Conservation (phyloP, 257 asterid species). For the Orobanche coerulescens region DNA sequence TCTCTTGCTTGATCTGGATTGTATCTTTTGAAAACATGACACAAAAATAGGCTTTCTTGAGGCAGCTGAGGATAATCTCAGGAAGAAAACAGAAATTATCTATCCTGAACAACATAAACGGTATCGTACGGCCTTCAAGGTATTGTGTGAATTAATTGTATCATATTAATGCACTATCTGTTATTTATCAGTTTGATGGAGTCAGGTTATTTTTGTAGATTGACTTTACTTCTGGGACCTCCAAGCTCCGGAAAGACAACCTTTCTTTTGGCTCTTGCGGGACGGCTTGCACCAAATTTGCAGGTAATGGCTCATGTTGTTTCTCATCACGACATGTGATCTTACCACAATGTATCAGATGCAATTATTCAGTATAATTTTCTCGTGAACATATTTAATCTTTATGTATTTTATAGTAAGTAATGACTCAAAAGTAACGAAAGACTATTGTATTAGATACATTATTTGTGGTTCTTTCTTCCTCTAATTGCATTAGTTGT, state of each 20-base stretch:
- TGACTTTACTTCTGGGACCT: slow-evolving; percentile 78
- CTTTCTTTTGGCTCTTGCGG: slow-evolving; percentile 75
- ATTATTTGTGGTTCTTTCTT: neutral
- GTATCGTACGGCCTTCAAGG: slow-evolving; percentile 61
- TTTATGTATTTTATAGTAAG: neutral
- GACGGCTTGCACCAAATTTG: slow-evolving; percentile 50
- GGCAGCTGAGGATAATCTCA: slow-evolving; percentile 48
- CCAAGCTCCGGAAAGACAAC: slow-evolving; percentile 90
- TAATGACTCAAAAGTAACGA: neutral
- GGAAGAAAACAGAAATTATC: slow-evolving; percentile 44
- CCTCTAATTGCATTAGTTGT: neutral
- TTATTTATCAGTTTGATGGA: slow-evolving; percentile 19
- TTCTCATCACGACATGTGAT: neutral
- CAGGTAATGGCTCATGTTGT: slow-evolving; percentile 34
- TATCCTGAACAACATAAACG: slow-evolving; percentile 48
- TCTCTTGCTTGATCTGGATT: slow-evolving; percentile 19
- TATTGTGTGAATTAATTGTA: slow-evolving; percentile 20
- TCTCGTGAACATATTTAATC: neutral
- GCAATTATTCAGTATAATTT: neutral
- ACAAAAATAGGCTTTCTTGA: slow-evolving; percentile 39
- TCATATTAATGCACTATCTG: neutral
- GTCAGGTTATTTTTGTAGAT: slow-evolving; percentile 29
- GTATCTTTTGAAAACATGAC: slow-evolving; percentile 13
- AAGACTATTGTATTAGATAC: neutral
- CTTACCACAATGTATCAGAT: neutral